Evolutionary conservation across 2,329 filamentous ascomycete species (phyloP), one percentile per base, ranked within the genome.

Genomic region (Cladorrhinum sp.): DNA sequence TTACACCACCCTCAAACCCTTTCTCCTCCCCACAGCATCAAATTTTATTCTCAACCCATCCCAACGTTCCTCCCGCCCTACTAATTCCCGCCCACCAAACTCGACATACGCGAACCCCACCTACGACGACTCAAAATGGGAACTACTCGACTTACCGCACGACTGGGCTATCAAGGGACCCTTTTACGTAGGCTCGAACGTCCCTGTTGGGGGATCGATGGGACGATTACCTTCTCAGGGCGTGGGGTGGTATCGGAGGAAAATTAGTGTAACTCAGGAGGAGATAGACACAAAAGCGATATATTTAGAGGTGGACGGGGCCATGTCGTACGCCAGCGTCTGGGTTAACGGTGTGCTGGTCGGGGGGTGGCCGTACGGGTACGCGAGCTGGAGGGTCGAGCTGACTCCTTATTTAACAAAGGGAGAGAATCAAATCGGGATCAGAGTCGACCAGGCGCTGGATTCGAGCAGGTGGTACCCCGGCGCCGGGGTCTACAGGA

Each of bases 381-480:
- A 82, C 64, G 77, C 77, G 62, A 81, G 79, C 0, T 83, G 80
- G 62, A 79, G 79, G 2, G 71, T 83, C 1, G 77, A 83, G 58
- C 72, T 83, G 6, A 83, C 80, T 0, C 74, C 76, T 0, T 78
- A 79, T 58, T 52, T 73, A 4, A 69, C 71, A 55, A 57, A 64
- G 0, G 75, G 73, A 7, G 70, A 71, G 9, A 81, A 84, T 55
- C 60, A 73, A 26, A 69, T 84, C 0, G 81, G 81, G 1, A 80
- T 84, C 39, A 77, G 82, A 0, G 64, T 84, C 1, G 80, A 84
- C 53, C 82, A 84, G 62, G 73, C 76, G 0, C 42, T 76, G 0
- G 73, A 80, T 16, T 79, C 75, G 1, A 80, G 81, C 1, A 76
- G 81, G 2, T 84, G 80, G 80, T 84, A 84, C 62, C 81, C 81